Evolutionary conservation across 495 filamentous ascomycete species (phyloP).

Genomic region (Pseudoneurospora amorphoporcata): DNA sequence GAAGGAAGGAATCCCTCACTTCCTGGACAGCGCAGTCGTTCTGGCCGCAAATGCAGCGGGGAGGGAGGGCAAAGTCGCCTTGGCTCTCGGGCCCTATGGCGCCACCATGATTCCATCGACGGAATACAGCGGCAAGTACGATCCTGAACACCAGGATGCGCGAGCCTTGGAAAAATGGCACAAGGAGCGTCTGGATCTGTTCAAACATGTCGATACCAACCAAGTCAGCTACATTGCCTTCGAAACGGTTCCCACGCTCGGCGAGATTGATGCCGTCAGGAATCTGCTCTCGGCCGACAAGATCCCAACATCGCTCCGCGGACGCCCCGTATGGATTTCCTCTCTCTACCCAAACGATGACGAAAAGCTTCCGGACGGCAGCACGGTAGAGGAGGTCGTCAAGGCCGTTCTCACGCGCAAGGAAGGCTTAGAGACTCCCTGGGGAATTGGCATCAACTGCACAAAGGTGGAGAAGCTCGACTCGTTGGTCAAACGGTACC

Average conservation of each 20-base stretch:
- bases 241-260: conserved; percentile 49
- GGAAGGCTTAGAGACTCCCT: conserved; percentile 26
- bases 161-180: conserved; percentile 45
- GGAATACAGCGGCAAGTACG: conserved; percentile 55
- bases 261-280: conserved; percentile 51
- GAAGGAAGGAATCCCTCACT: conserved; percentile 11
- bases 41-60: conserved; percentile 26
- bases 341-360: conserved; percentile 47
- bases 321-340: conserved; percentile 46
- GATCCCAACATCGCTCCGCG: background rate
- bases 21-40: conserved; percentile 24
- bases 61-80: conserved; percentile 25
- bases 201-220: conserved; percentile 17
- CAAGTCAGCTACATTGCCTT: conserved; percentile 50
- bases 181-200: conserved; percentile 38
- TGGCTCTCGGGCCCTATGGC: conserved; percentile 55
- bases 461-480: conserved; percentile 47
- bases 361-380: conserved; percentile 36
- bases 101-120: conserved; percentile 52
- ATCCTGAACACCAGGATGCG: conserved; percentile 30
- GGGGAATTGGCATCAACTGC: conserved; percentile 60
- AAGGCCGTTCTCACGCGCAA: conserved; percentile 27
- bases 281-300: conserved; percentile 14
- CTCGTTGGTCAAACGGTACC: conserved; percentile 36
- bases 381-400: conserved; percentile 34